Evolutionary conservation across 2,329 filamentous ascomycete genomes (phyloP).

Genomic region (Endoconidiophora polonica): DNA sequence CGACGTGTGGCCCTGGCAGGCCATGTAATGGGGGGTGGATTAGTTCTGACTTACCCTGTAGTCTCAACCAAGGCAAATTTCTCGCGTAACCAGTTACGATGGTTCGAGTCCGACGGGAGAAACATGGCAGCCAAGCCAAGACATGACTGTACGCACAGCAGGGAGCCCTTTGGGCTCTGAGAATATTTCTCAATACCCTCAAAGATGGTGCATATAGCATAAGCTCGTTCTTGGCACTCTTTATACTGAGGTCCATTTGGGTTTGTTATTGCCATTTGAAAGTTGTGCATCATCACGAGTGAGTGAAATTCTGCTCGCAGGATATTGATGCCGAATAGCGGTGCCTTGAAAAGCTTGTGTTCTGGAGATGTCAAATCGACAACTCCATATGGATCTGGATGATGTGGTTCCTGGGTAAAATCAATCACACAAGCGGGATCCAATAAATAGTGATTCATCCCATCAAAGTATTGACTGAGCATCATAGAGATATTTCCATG

Average conservation of each 20-base stretch:
- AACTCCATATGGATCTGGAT: slow-evolving; percentile 4
- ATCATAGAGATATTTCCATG: slow-evolving; percentile 35
- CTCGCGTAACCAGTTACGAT: slow-evolving; percentile 63
- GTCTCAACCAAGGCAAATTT: slow-evolving; percentile 67
- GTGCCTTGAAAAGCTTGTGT: slow-evolving; percentile 50
- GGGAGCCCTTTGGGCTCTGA: slow-evolving; percentile 48
- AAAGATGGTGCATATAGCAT: slow-evolving; percentile 59
- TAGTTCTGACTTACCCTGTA: slow-evolving; percentile 47
- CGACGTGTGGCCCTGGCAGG: too few relatives aligned
- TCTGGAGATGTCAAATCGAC: slow-evolving; percentile 63
- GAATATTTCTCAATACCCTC: slow-evolving; percentile 63
- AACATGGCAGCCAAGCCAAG: slow-evolving; percentile 64
- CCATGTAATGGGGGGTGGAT: too few relatives aligned
- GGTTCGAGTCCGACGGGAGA: slow-evolving; percentile 54
- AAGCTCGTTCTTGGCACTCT: slow-evolving; percentile 45
- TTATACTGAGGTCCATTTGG: slow-evolving; percentile 31
- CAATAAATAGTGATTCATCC: slow-evolving; percentile 27
- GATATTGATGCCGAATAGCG: slow-evolving; percentile 59
- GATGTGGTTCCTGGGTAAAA: slow-evolving; percentile 34
- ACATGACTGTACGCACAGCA: slow-evolving; percentile 58
- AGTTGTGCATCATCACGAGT: slow-evolving; percentile 63
- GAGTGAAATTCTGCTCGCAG: slow-evolving; percentile 62
- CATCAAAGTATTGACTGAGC: slow-evolving; percentile 42
- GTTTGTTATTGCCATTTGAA: slow-evolving; percentile 46
- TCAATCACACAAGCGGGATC: slow-evolving; percentile 43